These are phyloP conservation scores for Ceriops zippeliana DNA, from an alignment of 345 rosid genomes.

Conservation along the genomic window DNA sequence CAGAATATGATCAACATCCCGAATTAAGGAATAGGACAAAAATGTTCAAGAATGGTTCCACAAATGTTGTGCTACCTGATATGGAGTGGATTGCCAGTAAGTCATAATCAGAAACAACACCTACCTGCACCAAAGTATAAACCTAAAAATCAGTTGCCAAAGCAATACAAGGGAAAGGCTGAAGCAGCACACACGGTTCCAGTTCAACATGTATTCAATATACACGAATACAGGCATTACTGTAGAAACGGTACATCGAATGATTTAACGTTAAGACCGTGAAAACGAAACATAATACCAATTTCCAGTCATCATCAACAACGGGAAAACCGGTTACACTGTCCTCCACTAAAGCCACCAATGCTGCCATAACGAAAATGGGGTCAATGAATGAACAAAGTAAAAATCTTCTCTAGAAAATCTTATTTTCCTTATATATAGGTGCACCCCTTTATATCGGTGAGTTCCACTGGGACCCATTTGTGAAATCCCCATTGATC, in stretches of 20 bases:
- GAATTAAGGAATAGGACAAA: not conserved
- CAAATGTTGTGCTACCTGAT: constrained; percentile 49
- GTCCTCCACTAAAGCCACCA: not conserved
- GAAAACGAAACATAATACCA: not conserved
- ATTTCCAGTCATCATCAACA: not conserved
- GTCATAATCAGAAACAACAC: constrained; percentile 97
- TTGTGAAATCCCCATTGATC: too few relatives aligned
- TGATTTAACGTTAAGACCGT: not conserved
- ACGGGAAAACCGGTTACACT: not conserved
- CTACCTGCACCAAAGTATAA: constrained; percentile 56
- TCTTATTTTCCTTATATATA: not conserved
- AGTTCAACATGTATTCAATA: too few relatives aligned
- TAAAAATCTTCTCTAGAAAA: not conserved
- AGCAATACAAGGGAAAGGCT: not conserved
- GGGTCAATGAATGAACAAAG: not conserved
- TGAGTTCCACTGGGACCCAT: too few relatives aligned
- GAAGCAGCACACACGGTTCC: too few relatives aligned
- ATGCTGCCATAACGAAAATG: not conserved
- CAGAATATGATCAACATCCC: constrained; percentile 7
- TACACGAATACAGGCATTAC: too few relatives aligned
- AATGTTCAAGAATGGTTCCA: not conserved
- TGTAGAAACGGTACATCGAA: too few relatives aligned
- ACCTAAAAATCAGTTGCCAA: constrained; percentile 2
- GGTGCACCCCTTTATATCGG: too few relatives aligned
- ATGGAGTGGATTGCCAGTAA: constrained; percentile 78